Percentiles rank a stretch among this genome's conserved stretches.
These are phyloP conservation scores for Amanita fuliginea DNA, from an alignment of 768 basidiomycete genomes.

Conservation along the genomic window DNA sequence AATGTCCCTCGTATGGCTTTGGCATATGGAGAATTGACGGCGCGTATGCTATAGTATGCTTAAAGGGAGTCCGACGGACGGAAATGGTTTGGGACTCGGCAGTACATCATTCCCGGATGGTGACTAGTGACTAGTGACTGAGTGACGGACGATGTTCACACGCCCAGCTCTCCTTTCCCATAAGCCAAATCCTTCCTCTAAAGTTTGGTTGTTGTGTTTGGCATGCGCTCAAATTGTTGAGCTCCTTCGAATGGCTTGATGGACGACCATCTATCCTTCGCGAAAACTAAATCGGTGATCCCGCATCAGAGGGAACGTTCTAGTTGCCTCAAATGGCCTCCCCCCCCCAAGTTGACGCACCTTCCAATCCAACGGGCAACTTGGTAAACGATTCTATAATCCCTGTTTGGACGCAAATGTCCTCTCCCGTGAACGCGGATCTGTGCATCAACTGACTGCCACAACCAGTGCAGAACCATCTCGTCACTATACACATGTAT, in stretches of 20 bases:
- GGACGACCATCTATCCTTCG: constrained; percentile 4
- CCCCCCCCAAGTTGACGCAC: constrained; percentile 5
- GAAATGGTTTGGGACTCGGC: too few species aligned
- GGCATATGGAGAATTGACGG: too few species aligned
- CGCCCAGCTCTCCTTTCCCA: too few species aligned
- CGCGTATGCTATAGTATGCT: too few species aligned
- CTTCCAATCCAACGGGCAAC: constrained; percentile 6
- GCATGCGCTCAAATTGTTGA: neutral
- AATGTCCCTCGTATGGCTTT: constrained; percentile 1
- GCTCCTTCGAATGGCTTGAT: neutral
- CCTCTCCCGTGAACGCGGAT: neutral
- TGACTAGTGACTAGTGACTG: too few species aligned
- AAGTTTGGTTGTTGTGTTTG: neutral
- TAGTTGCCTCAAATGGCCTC: too few species aligned
- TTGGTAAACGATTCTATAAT: constrained; percentile 7
- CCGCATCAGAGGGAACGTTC: neutral
- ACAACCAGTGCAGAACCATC: constrained; percentile 9
- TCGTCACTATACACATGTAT: constrained; percentile 4
- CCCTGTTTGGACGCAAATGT: constrained; percentile 7
- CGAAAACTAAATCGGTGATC: constrained; percentile 1
- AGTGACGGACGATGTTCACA: too few species aligned
- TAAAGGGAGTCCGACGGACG: too few species aligned
- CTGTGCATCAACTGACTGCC: constrained; percentile 6
- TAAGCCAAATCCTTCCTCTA: too few species aligned
- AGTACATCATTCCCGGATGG: too few species aligned